These are phyloP conservation scores for Scheffersomyces titani DNA, from an alignment of 1,139 yeast species.

Conservation along the genomic window DNA sequence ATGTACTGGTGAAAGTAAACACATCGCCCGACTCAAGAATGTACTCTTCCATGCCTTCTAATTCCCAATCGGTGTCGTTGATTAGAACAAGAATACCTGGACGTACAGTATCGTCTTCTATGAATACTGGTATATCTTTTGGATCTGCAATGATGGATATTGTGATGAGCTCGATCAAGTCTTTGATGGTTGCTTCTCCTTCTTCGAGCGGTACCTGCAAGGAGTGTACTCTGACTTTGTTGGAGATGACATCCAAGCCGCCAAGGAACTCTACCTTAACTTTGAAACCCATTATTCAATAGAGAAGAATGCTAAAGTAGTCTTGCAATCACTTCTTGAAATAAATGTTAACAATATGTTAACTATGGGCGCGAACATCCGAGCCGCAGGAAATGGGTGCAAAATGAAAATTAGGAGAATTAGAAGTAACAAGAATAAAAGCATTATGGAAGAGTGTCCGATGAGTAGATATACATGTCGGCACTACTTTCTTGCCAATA, in stretches of 20 bases:
- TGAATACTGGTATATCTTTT: conserved; percentile 69
- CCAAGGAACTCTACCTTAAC: conserved; percentile 42
- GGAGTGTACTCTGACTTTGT: conserved; percentile 50
- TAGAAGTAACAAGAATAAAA: no score
- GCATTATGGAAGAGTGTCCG: neutral
- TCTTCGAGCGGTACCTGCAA: conserved; percentile 40
- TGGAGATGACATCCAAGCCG: conserved; percentile 69
- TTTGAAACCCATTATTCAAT: conserved; percentile 11
- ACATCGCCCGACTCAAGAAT: conserved; percentile 73
- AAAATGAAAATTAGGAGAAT: neutral
- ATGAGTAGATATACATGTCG: neutral
- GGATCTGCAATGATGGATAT: conserved; percentile 58
- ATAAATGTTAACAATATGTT: neutral
- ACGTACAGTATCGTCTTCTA: conserved; percentile 78
- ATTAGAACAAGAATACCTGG: conserved; percentile 92
- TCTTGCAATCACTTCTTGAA: neutral
- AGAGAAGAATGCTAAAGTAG: neutral
- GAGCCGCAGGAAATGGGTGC: neutral
- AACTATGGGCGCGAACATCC: neutral
- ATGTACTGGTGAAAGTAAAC: conserved; percentile 85
- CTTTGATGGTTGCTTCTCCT: conserved; percentile 53
- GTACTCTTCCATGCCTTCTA: conserved; percentile 86
- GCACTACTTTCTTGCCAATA: neutral
- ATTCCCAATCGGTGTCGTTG: conserved; percentile 97
- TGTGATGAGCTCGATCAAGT: conserved; percentile 58